Base-by-base conservation (phyloP, 116 monocot species). In the Posidonia oceanica region DNA sequence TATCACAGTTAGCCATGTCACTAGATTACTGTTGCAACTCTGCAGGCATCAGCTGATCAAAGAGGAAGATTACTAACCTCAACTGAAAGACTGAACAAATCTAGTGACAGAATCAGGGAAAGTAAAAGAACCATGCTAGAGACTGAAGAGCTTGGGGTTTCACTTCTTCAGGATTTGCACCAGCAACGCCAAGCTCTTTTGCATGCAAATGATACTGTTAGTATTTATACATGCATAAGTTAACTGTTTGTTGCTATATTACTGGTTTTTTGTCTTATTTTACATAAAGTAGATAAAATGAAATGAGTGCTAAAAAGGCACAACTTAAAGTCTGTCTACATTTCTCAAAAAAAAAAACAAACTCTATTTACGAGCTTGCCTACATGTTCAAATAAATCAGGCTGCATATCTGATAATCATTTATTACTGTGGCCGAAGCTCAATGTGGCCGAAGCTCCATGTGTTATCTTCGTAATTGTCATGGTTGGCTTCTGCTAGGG, bases 141-240 rank as follows among this genome's bases (percentile, higher is more conserved):
- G 79, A 89, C 86, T 5, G 89, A 89, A 69, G 89, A 89, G 16
- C 86, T 89, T 69, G 89, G 89, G 21, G 86, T 89, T 22, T 86
- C 89, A 67, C 83, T 89, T 72, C 83, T 89, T 64, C 83, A 85
- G 36, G 86, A 89, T 62, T 73, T 89, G 60, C 83, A 89, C 62
- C 86, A 83, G 59, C 89, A 89, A 75, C 77, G 86, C 5, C 86
- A 89, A 71, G 86, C 89, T 64, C 83, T 90, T 41, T 79, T 90
- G 59, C 86, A 83, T 75, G 89, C 81, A 20, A 75, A 86, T 42
- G 83, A 76, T 52, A 86, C 86, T 14, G 89, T 90, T 79, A 60
- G 80, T 66, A 58, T 74, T 55, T 18, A 38, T 48, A 20, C 3
- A 39, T 72, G 41, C 48, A n/a, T 51, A 15, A n/a, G 51, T 59